Conservation (phyloP, 2,329 filamentous ascomycete genomes). For the Hymenoscyphus infarciens region DNA sequence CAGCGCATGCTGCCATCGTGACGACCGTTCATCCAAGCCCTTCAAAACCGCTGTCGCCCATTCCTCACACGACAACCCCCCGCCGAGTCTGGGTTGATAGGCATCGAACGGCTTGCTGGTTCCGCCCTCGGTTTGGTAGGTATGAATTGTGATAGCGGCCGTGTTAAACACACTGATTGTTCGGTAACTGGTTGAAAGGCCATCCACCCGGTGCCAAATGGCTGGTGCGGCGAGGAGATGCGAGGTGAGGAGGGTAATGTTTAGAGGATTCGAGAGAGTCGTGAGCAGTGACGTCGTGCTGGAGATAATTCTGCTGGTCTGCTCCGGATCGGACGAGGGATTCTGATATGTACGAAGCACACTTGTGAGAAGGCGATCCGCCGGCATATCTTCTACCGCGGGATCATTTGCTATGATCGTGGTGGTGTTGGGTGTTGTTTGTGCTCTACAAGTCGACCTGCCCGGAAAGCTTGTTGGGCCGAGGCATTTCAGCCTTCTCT, state of each 20-base stretch:
- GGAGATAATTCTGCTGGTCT: conserved; percentile 38
- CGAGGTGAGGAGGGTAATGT: conserved; percentile 54
- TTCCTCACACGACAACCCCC: conserved; percentile 46
- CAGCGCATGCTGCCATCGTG: conserved; percentile 65
- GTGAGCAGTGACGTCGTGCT: conserved; percentile 54
- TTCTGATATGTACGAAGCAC: conserved; percentile 35
- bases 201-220: conserved; percentile 52
- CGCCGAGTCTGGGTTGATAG: conserved; percentile 39
- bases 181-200: conserved; percentile 47
- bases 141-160: conserved; percentile 38
- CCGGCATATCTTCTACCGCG: conserved; percentile 26
- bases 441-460: no score
- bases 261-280: conserved; percentile 55
- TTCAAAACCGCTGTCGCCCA: conserved; percentile 40
- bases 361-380: conserved; percentile 34
- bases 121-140: conserved; percentile 35
- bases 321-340: conserved; percentile 22
- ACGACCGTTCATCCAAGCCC: conserved; percentile 51
- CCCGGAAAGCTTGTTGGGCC: conserved; percentile 8
- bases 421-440: conserved; percentile 2
- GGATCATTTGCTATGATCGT: conserved; percentile 12
- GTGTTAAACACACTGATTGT: conserved; percentile 56
- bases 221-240: conserved; percentile 56
- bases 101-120: conserved; percentile 33
- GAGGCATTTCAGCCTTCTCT: conserved; percentile 15